These are phyloP conservation scores for Russula compacta DNA, from an alignment of 768 basidiomycete genomes.

Conservation along the genomic window DNA sequence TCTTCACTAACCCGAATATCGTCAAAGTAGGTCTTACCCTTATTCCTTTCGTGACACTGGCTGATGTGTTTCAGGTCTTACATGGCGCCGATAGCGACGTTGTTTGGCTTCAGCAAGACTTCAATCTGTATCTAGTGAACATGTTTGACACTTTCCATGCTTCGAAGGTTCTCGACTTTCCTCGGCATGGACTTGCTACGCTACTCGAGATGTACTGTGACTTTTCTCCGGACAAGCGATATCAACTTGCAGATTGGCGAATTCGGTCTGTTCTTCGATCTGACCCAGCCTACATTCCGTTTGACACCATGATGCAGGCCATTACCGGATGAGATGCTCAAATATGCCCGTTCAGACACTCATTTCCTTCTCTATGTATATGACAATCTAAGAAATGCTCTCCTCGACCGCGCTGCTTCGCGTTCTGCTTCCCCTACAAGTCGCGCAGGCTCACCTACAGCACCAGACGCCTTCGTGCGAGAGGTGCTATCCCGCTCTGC, in stretches of 20 bases:
- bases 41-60: not conserved
- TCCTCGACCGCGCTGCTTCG: constrained; percentile 56
- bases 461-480: constrained; percentile 37
- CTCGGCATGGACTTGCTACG: constrained; percentile 73
- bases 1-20: constrained; percentile 76
- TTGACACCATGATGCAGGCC: constrained; percentile 38
- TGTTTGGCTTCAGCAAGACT: constrained; percentile 93
- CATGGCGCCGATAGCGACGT: constrained; percentile 95
- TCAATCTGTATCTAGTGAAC: constrained; percentile 87
- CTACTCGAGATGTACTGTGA: constrained; percentile 85
- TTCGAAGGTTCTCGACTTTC: constrained; percentile 78
- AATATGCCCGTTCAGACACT: constrained; percentile 92
- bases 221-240: constrained; percentile 87
- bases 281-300: not conserved
- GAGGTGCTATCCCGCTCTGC: constrained; percentile 64
- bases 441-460: constrained; percentile 16
- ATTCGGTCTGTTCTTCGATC: constrained; percentile 47
- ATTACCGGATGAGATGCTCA: constrained; percentile 78
- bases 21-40: constrained; percentile 54
- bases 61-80: constrained; percentile 49
- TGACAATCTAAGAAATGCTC: constrained; percentile 80
- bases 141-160: constrained; percentile 98
- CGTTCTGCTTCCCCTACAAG: constrained; percentile 26
- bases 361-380: constrained; percentile 92
- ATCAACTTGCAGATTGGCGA: constrained; percentile 96